phyloP scores from a whole-genome alignment of 257 asterid genomes.

The Solanum boliviense region DNA sequence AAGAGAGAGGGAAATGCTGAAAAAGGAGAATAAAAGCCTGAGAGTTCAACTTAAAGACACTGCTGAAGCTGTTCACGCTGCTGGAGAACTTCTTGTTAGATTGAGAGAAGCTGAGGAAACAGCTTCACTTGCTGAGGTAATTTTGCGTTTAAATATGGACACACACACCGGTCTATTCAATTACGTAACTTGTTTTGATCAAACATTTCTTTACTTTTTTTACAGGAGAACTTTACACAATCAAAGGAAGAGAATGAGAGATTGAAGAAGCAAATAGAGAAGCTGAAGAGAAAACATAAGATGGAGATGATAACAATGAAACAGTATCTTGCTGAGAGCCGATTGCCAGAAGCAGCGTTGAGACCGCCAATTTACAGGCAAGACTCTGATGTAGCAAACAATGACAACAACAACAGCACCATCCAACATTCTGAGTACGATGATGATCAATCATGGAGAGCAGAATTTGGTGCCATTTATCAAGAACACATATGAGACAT shows the following conservation, averaged over 20 bases:
- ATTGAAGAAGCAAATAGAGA: conserved; percentile 67
- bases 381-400: conserved; percentile 30
- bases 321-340: conserved; percentile 84
- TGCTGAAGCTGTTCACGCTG: conserved; percentile 97
- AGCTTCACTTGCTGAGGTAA: conserved; percentile 75
- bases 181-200: not conserved
- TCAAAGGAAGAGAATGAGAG: conserved; percentile 73
- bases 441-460: conserved; percentile 97
- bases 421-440: conserved; percentile 30
- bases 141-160: not conserved
- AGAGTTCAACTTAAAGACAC: conserved; percentile 83
- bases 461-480: conserved; percentile 92
- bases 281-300: conserved; percentile 82
- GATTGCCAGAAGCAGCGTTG: conserved; percentile 86
- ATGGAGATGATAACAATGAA: conserved; percentile 96
- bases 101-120: conserved; percentile 89
- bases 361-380: conserved; percentile 39
- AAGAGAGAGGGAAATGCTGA: conserved; percentile 60
- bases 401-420: conserved; percentile 12
- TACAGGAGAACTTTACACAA: conserved; percentile 48
- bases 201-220: not conserved
- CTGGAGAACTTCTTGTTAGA: conserved; percentile 87
- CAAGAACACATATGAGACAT: conserved; percentile 35
- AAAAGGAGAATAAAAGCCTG: conserved; percentile 64
- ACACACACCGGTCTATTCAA: no score